Conservation (phyloP, 2,329 filamentous ascomycete species). For the Aspergillus vadensis region DNA sequence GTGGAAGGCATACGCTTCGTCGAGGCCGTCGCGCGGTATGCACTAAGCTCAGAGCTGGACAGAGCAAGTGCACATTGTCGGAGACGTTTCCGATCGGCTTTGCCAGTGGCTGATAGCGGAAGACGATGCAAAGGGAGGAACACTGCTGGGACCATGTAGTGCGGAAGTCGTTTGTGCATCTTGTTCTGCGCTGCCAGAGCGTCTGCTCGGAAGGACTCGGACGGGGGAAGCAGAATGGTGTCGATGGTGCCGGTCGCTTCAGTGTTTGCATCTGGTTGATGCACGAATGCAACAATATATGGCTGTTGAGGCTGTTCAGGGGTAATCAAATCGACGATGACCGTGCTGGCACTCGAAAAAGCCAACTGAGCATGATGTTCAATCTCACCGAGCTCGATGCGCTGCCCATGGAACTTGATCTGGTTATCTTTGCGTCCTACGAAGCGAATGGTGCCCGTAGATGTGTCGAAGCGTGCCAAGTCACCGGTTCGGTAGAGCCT, state of each 20-base stretch:
- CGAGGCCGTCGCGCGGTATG: not conserved
- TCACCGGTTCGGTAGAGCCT: not conserved
- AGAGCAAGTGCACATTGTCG: constrained; percentile 23
- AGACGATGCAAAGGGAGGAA: constrained; percentile 20
- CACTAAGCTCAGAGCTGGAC: not conserved
- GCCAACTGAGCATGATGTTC: not conserved
- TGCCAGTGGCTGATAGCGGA: constrained; percentile 41
- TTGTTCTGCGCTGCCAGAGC: not conserved
- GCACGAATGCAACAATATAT: not conserved
- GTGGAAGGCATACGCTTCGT: not conserved
- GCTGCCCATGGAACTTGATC: constrained; percentile 62
- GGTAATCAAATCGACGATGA: not conserved
- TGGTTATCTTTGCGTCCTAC: constrained; percentile 40
- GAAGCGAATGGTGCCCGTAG: not conserved
- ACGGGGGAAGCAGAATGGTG: not conserved
- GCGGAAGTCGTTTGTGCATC: not conserved
- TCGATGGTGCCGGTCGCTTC: not conserved
- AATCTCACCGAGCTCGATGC: constrained; percentile 26
- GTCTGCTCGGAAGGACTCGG: not conserved
- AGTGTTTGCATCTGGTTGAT: not conserved
- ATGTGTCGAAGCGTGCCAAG: not conserved
- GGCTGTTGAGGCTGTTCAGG: not conserved
- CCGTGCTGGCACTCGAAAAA: not conserved
- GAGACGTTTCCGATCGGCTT: constrained; percentile 32
- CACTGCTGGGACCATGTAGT: not conserved